Conservation (phyloP, 1,284 basidiomycete genomes). For the Rhizopogon hawkerae region DNA sequence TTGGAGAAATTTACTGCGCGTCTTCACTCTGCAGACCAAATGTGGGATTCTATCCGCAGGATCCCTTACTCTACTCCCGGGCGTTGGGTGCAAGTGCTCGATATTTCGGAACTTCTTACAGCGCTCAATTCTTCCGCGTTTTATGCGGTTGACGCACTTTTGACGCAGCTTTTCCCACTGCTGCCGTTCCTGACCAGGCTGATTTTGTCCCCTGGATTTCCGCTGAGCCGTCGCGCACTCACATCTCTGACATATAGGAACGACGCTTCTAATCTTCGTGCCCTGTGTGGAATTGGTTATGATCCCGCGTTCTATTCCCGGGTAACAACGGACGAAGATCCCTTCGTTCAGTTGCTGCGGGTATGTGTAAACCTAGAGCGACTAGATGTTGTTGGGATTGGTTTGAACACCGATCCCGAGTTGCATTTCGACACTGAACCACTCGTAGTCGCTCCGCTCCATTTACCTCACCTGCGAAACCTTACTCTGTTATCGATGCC, state of each 20-base stretch:
- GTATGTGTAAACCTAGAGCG: constrained; percentile 54
- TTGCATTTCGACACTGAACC: constrained; percentile 18
- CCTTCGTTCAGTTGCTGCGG: constrained; percentile 48
- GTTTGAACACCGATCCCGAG: constrained; percentile 41
- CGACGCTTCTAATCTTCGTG: constrained; percentile 44
- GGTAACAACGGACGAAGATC: constrained; percentile 34
- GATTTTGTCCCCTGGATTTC: constrained; percentile 50
- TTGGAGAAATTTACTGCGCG: constrained; percentile 50
- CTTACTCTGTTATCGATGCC: constrained; percentile 63
- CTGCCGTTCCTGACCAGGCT: constrained; percentile 60
- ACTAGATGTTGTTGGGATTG: constrained; percentile 56
- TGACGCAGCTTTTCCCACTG: constrained; percentile 59
- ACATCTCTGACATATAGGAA: constrained; percentile 47
- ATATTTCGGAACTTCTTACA: constrained; percentile 51
- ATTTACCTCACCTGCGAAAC: constrained; percentile 53
- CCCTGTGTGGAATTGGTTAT: constrained; percentile 57
- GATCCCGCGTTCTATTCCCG: constrained; percentile 27
- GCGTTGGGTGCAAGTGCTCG: constrained; percentile 69
- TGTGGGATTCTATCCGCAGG: constrained; percentile 78
- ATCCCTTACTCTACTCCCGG: constrained; percentile 79
- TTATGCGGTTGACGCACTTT: constrained; percentile 48
- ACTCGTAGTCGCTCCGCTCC: constrained; percentile 26
- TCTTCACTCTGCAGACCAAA: constrained; percentile 56
- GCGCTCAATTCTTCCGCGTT: constrained; percentile 36
- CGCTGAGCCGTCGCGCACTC: constrained; percentile 54